phyloP scores from a whole-genome alignment of 176 grass and related monocot species.

The Leersia perrieri region DNA sequence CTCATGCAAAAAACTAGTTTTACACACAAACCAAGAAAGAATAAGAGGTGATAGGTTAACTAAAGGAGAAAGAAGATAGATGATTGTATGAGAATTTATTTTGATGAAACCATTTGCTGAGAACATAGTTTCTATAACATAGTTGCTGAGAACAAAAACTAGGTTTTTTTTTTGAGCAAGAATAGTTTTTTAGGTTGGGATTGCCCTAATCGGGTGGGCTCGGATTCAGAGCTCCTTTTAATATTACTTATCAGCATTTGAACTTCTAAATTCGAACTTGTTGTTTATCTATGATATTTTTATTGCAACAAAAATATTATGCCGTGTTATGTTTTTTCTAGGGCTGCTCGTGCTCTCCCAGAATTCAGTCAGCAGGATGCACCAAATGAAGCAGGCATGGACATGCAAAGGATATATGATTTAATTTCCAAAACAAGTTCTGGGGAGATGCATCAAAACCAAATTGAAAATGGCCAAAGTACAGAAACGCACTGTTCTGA shows the following conservation, averaged over 20 bases:
- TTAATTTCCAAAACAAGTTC: background rate
- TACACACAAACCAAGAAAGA: no score
- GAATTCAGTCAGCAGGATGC: background rate
- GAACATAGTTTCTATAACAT: no score
- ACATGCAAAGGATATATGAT: background rate
- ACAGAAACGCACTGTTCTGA: background rate
- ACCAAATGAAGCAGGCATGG: background rate
- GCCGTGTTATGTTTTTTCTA: background rate
- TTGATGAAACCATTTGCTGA: no score
- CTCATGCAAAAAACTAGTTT: no score
- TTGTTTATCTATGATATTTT: background rate
- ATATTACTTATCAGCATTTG: background rate
- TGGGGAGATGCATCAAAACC: background rate
- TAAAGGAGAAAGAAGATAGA: no score
- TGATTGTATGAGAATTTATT: no score
- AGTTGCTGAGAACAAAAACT: no score
- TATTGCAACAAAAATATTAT: background rate
- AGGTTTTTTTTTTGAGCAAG: no score
- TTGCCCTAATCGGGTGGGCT: no score
- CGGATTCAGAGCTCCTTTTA: no score
- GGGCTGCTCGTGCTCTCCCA: background rate
- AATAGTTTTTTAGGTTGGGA: no score
- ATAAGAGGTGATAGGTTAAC: no score
- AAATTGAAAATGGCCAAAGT: background rate
- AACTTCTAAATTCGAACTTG: background rate